phyloP scores from a whole-genome alignment of 805 yeast species.

The Komagataella ulmi region DNA sequence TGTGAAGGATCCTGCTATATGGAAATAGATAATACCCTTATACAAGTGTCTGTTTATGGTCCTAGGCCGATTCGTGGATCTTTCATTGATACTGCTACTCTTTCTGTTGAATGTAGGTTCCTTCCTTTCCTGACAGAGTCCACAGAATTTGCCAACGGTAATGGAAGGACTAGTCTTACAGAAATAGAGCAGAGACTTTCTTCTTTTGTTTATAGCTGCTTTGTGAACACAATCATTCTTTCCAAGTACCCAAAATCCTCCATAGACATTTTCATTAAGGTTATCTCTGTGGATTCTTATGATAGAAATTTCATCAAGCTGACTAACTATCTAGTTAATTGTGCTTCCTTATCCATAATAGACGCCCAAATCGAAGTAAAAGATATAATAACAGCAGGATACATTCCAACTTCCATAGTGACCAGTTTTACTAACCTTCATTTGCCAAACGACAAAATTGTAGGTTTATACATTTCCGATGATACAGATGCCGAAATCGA shows the following conservation, averaged over 20 bases:
- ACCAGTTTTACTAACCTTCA: conserved; percentile 4
- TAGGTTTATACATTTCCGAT: conserved; percentile 6
- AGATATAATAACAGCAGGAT: conserved; percentile 63
- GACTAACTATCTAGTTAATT: conserved; percentile 30
- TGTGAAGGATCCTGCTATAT: conserved; percentile 76
- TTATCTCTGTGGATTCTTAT: conserved; percentile 34
- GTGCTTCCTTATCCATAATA: conserved; percentile 60
- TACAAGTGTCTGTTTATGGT: conserved; percentile 70
- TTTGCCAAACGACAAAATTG: conserved; percentile 2
- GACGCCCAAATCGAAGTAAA: conserved; percentile 76
- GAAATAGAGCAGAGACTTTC: conserved; percentile 32
- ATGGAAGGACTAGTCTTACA: conserved; percentile 21
- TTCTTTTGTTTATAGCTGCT: conserved; percentile 21
- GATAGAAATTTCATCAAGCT: conserved; percentile 24
- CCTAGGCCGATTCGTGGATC: conserved; percentile 76
- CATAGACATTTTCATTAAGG: conserved; percentile 61
- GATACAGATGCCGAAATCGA: background rate
- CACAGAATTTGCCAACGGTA: conserved; percentile 12
- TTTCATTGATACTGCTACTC: conserved; percentile 50
- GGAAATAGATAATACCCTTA: conserved; percentile 48
- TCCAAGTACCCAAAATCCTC: conserved; percentile 83
- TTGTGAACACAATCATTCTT: conserved; percentile 34
- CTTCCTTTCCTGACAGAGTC: conserved; percentile 34
- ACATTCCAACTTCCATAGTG: background rate
- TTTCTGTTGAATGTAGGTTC: conserved; percentile 47